Percentiles rank a stretch among this genome's conserved stretches.
Conservation (phyloP, 106 monocot genomes). For the Iris macrosiphon region DNA sequence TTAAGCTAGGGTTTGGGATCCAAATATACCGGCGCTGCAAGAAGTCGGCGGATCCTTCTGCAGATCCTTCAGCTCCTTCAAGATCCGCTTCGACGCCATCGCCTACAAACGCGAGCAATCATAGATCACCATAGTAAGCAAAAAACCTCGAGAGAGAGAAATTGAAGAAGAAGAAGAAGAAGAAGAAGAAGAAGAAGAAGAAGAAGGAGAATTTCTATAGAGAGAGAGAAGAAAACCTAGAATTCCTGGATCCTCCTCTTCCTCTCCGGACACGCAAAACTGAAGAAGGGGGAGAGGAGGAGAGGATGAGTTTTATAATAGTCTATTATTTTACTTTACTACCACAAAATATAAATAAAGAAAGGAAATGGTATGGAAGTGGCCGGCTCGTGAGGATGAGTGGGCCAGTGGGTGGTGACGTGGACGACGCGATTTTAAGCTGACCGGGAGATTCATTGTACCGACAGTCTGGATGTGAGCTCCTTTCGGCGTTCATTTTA, state of each 20-base stretch:
- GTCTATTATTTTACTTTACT: background rate
- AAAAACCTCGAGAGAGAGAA: background rate
- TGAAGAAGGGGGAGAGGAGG: background rate
- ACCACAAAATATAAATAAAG: no score
- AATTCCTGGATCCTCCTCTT: slow-evolving; percentile 4
- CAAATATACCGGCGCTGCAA: slow-evolving; percentile 15
- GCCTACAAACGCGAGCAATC: background rate
- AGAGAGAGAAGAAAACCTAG: background rate
- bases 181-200: no score
- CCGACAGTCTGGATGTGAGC: no score
- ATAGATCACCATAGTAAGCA: background rate
- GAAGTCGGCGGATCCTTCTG: slow-evolving; percentile 22
- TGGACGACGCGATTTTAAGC: background rate
- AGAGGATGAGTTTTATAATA: no score
- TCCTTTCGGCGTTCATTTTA: no score
- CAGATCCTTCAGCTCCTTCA: slow-evolving; percentile 22
- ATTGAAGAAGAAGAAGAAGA: background rate
- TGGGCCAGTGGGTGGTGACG: background rate
- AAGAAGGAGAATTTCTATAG: background rate
- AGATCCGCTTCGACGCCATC: slow-evolving; percentile 21
- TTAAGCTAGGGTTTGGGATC: no score
- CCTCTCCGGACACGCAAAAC: background rate
- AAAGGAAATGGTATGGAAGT: background rate
- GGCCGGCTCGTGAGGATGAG: no score
- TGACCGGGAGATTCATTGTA: background rate